phyloP scores from a whole-genome alignment of 495 filamentous ascomycete genomes.

The Zalerion maritima region DNA sequence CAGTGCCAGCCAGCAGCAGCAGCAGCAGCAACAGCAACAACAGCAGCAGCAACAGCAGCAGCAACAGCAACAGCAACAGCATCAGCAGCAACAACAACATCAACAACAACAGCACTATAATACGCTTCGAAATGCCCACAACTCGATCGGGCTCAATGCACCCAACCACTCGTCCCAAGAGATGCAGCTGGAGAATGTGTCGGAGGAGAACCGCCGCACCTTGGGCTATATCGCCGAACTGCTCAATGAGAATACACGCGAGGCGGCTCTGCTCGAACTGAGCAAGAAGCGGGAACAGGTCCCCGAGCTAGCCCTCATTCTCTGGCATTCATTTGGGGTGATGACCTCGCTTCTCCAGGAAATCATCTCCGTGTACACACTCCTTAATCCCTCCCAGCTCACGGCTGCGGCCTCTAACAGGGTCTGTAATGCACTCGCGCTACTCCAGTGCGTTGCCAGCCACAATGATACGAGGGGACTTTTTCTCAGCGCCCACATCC shows the following conservation, averaged over 20 bases:
- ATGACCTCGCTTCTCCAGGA: slow-evolving; percentile 97
- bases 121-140: slow-evolving; percentile 2
- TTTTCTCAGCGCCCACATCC: slow-evolving; percentile 95
- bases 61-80: slow-evolving; percentile 52
- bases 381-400: slow-evolving; percentile 90
- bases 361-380: slow-evolving; percentile 95
- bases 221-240: slow-evolving; percentile 88
- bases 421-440: slow-evolving; percentile 92
- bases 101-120: slow-evolving; percentile 1
- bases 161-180: slow-evolving; percentile 43
- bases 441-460: slow-evolving; percentile 94
- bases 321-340: slow-evolving; percentile 98
- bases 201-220: slow-evolving; percentile 84
- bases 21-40: slow-evolving; percentile 37
- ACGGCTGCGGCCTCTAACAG: slow-evolving; percentile 93
- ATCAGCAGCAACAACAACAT: slow-evolving; percentile 44
- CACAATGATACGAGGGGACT: slow-evolving; percentile 91
- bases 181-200: slow-evolving; percentile 39
- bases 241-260: slow-evolving; percentile 71
- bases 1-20: slow-evolving; percentile 57
- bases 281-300: slow-evolving; percentile 99
- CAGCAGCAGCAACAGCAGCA: slow-evolving; percentile 45
- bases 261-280: slow-evolving; percentile 84
- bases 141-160: slow-evolving; percentile 9
- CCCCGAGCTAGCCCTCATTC: slow-evolving; percentile 84